These are phyloP conservation scores for Torulaspora maleeae DNA, from an alignment of 805 yeast genomes.

Conservation along the genomic window DNA sequence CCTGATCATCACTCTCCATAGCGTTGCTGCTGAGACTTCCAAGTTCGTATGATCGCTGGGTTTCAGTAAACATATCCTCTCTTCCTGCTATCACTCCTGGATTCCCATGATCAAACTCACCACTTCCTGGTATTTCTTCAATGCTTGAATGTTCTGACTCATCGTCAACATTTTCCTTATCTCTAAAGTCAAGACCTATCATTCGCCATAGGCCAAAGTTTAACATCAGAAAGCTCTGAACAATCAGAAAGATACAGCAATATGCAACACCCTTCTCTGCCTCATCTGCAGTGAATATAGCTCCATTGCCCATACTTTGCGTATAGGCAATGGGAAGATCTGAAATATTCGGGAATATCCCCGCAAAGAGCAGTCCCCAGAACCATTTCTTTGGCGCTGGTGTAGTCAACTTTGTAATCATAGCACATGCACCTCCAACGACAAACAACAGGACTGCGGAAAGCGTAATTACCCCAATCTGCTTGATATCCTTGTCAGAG, in stretches of 20 bases:
- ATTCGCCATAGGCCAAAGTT: slow-evolving; percentile 70
- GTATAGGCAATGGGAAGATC: slow-evolving; percentile 83
- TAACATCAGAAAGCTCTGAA: slow-evolving; percentile 64
- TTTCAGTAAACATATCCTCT: not conserved
- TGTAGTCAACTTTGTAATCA: slow-evolving; percentile 42
- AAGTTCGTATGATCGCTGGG: slow-evolving; percentile 1
- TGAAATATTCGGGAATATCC: slow-evolving; percentile 71
- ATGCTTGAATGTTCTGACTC: not conserved
- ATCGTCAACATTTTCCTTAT: slow-evolving; percentile 14
- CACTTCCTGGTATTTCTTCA: not conserved
- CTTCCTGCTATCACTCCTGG: not conserved
- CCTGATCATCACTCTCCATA: slow-evolving; percentile 1
- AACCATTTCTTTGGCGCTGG: slow-evolving; percentile 68
- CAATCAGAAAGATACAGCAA: slow-evolving; percentile 64
- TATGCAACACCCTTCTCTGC: slow-evolving; percentile 75
- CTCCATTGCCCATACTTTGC: slow-evolving; percentile 63
- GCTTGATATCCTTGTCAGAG: slow-evolving; percentile 62
- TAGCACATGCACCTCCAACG: slow-evolving; percentile 43
- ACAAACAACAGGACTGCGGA: slow-evolving; percentile 43
- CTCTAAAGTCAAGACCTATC: slow-evolving; percentile 63
- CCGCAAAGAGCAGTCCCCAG: slow-evolving; percentile 70
- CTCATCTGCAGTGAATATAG: slow-evolving; percentile 48
- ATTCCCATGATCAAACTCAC: not conserved
- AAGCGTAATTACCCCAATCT: slow-evolving; percentile 59
- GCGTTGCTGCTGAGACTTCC: slow-evolving; percentile 1